Evolutionary conservation across 768 basidiomycete genomes (phyloP), one percentile per base, ranked within the genome.

Genomic region (Mycena crocata): DNA sequence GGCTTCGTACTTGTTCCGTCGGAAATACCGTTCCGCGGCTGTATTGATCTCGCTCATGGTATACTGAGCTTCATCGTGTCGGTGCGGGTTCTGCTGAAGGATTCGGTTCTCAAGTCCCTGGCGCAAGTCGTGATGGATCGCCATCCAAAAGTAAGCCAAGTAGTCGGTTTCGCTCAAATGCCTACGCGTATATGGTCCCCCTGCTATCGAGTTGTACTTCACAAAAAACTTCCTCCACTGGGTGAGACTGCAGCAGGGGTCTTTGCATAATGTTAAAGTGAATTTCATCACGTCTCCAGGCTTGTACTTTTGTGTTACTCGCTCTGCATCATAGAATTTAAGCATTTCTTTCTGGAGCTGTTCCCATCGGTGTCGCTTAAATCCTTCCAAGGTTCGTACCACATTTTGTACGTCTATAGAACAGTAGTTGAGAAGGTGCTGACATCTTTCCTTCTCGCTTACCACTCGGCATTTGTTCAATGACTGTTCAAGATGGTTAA

Each of bases 401-500:
- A 68, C 56, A 45, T 66, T 65, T 32, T 66, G 40, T 1, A 72
- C 72, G 17, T n/a, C 37, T 30, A 19, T 52, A 1, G 69, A 61
- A 45, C 72, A 73, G 44, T 72, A 72, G 19, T 72, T 59, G 8
- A 64, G 21, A 26, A 72, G 39, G 28, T 4, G 3, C 14, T 51
- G n/a, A 28, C 64, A 65, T 32, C 52, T 57, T 10, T 65, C 64
- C 40, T 64, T 49, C 3, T 59, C 31, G 24, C 62, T 49, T 2
- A 48, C 52, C 14, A 73, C 46, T 21, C 55, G 35, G 35, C 62
- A 55, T 26, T 66, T 54, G 3, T 35, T 23, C 9, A 68, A 51
- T 2, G 72, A 59, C n/a, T 44, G 42, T 28, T 71, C 69, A 51
- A 65, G 71, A 57, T 63, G 61, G 3, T 57, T 34, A 21, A 74